A percentile compares a stretch with the other conserved stretches of the same genome.
These are phyloP conservation scores for Heliosperma pusillum DNA, from an alignment of 148 eudicot genomes.

Conservation along the genomic window DNA sequence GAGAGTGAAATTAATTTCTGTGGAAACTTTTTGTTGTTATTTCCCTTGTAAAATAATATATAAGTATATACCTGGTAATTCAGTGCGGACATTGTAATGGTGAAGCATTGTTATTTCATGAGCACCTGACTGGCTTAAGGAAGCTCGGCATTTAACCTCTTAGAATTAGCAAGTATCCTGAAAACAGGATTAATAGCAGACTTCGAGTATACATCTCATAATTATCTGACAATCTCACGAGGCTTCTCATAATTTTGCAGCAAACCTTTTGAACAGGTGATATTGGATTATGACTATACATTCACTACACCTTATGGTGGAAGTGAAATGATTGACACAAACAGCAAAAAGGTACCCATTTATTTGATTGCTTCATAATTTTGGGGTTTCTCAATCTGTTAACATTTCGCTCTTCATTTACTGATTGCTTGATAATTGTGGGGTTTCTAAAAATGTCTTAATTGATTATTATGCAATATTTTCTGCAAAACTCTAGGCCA, in stretches of 20 bases:
- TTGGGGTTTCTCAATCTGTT: constrained; percentile 1
- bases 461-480: neutral
- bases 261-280: constrained; percentile 73
- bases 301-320: constrained; percentile 96
- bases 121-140: neutral
- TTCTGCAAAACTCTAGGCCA: constrained; percentile 3
- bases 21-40: neutral
- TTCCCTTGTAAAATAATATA: neutral
- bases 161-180: neutral
- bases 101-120: neutral
- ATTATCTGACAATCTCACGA: constrained; percentile 10
- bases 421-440: neutral
- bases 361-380: constrained; percentile 1
- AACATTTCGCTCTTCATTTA: neutral
- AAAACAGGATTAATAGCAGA: neutral
- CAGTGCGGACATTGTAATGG: neutral
- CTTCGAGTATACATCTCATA: neutral
- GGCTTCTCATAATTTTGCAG: constrained; percentile 41
- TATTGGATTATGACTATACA: constrained; percentile 93
- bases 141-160: neutral
- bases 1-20: neutral
- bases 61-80: neutral
- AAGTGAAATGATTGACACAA: constrained; percentile 58
- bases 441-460: neutral
- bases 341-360: constrained; percentile 44